Evolutionary conservation across 2,329 filamentous ascomycete species (phyloP), one percentile per base, ranked within the genome.

Genomic region (Apiospora saccharicola): DNA sequence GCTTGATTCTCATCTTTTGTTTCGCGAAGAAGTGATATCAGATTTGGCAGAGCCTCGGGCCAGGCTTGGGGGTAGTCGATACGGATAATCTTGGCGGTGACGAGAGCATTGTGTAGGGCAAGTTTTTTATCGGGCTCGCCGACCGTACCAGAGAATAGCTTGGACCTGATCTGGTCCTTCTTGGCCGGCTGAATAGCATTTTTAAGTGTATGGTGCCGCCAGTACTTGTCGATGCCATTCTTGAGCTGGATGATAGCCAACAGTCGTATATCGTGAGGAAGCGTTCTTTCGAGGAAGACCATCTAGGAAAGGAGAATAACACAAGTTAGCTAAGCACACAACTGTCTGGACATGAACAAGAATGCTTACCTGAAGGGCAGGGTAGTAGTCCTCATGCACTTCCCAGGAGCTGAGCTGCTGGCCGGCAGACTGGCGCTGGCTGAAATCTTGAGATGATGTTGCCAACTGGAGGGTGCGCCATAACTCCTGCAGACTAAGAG

Each of bases 151-250:
- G 94, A 88, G 12, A 98, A 88, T 30, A 98, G 85, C 34, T 92
- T 89, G 5, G 89, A 89, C 69, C 96, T 91, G 71, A 99, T 96
- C 49, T 88, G 80, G 13, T 88, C 85, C 82, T 96, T 98, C 80
- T 98, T 94, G 26, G 92, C 89, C 41, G 90, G 89, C 80, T 92
- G 90, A 72, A 93, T 89, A 69, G 94, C 90, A 46, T 93, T 93
- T 80, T 85, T 87, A 41, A 80, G 76, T 46, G 84, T 80, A 88
- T 94, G 79, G n/a, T 83, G 76, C 19, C 96, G 90, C 96, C 96
- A 99, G 82, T 95, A 94, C 80, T 93, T 95, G 81, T 98, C 96
- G 82, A 98, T 95, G 71, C 95, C 96, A 81, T 98, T 98, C 81
- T 98, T 98, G 71, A 99, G 88, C 80, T 98, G 94, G 76, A 98